These are phyloP conservation scores for Exsudoporus frostii DNA, from an alignment of 768 basidiomycete species.

Conservation along the genomic window DNA sequence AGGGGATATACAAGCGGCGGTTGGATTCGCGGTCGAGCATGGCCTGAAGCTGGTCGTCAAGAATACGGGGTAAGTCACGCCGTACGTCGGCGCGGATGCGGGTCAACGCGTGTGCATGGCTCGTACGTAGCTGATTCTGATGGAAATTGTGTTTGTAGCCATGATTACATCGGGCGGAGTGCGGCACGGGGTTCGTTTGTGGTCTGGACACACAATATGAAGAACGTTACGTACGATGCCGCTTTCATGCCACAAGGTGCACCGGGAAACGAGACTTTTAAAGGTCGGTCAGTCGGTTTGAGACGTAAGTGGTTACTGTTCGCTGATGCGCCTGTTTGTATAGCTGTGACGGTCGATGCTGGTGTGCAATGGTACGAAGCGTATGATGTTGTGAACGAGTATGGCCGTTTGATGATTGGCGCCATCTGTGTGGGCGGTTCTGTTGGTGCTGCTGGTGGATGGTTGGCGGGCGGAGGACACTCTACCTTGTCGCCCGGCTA, in stretches of 20 bases:
- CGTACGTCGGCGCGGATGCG: neutral
- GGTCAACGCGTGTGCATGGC: neutral
- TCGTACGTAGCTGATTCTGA: neutral
- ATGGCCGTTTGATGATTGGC: conserved; percentile 44
- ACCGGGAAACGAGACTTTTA: conserved; percentile 2
- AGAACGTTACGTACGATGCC: conserved; percentile 34
- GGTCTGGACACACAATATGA: conserved; percentile 42
- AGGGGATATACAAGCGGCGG: conserved; percentile 18
- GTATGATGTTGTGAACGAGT: conserved; percentile 37
- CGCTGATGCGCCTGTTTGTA: conserved; percentile 12
- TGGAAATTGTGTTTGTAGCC: conserved; percentile 13
- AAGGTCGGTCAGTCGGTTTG: neutral
- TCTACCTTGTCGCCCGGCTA: conserved; percentile 37
- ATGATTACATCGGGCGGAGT: conserved; percentile 40
- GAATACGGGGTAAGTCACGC: conserved; percentile 18
- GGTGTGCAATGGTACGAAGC: conserved; percentile 47
- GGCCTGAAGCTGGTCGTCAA: conserved; percentile 22
- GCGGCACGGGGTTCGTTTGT: conserved; percentile 36
- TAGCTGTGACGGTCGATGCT: conserved; percentile 33
- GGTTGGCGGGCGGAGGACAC: conserved; percentile 48
- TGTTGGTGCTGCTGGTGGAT: conserved; percentile 48
- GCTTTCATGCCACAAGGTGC: conserved; percentile 34
- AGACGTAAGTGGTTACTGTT: neutral
- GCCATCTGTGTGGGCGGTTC: conserved; percentile 39
- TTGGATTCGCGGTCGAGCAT: conserved; percentile 19